Conservation (phyloP, 2,329 filamentous ascomycete species). For the Talaromyces pinophilus region DNA sequence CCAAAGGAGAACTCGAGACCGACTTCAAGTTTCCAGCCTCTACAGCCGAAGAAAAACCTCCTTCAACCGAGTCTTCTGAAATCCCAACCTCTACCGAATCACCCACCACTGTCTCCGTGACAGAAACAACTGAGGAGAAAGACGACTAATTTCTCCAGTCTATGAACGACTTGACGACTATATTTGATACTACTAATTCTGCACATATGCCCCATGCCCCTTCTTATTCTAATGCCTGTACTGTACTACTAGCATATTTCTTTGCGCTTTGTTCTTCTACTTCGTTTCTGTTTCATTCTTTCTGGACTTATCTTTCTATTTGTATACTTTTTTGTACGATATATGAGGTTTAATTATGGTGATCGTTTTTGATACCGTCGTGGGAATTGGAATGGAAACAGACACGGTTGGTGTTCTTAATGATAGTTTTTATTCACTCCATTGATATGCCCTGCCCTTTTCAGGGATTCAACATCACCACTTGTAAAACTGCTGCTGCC, state of each 20-base stretch:
- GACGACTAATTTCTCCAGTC: conserved; percentile 17
- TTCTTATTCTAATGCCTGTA: conserved; percentile 9
- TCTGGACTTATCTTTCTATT: neutral
- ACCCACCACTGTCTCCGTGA: conserved; percentile 16
- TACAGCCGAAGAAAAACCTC: neutral
- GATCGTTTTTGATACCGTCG: neutral
- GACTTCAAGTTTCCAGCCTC: conserved; percentile 8
- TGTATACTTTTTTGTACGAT: conserved; percentile 10
- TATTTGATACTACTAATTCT: conserved; percentile 12
- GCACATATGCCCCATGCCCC: neutral
- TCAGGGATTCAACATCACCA: neutral
- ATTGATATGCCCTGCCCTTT: neutral
- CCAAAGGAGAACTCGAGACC: conserved; percentile 4
- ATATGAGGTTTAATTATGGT: conserved; percentile 4
- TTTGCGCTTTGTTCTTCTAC: neutral
- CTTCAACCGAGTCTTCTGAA: conserved; percentile 11
- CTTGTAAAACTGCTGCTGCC: no score
- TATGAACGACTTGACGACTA: conserved; percentile 19
- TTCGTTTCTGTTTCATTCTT: neutral
- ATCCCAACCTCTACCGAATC: neutral
- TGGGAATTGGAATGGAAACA: neutral
- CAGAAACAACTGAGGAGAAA: conserved; percentile 19
- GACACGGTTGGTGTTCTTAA: neutral
- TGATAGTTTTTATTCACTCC: neutral
- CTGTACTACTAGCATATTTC: conserved; percentile 18